Percentiles rank a stretch among this genome's conserved stretches.
These are phyloP conservation scores for Colletotrichum magnum DNA, from an alignment of 2,329 filamentous ascomycete species.

Conservation along the genomic window DNA sequence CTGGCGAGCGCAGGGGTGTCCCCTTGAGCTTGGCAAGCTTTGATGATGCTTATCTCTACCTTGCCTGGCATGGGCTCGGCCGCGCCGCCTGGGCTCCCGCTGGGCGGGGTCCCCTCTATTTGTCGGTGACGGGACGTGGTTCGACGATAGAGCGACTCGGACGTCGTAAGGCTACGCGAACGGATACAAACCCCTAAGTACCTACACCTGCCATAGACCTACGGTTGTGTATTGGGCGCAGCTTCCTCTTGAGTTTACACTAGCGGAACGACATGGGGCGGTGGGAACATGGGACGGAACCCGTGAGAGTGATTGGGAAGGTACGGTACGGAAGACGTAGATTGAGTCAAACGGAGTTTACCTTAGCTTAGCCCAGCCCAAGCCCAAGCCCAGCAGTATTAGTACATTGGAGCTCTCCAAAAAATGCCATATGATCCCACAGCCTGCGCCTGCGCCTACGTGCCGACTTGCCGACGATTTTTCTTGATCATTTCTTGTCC, in stretches of 20 bases:
- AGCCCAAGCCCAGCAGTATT: slow-evolving; percentile 16
- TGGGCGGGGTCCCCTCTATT: slow-evolving; percentile 12
- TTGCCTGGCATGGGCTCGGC: slow-evolving; percentile 27
- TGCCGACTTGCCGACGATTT: slow-evolving; percentile 29
- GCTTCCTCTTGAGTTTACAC: slow-evolving; percentile 6
- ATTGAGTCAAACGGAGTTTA: slow-evolving; percentile 35
- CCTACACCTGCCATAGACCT: too few species aligned
- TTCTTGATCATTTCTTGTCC: slow-evolving; percentile 27
- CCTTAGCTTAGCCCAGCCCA: slow-evolving; percentile 24
- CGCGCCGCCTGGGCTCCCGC: slow-evolving; percentile 24
- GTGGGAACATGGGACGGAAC: slow-evolving; percentile 7
- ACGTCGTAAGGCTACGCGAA: slow-evolving; percentile 39
- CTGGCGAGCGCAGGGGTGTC: slow-evolving; percentile 13
- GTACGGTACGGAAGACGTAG: slow-evolving; percentile 1
- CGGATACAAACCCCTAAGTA: neutral
- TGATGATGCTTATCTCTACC: slow-evolving; percentile 38
- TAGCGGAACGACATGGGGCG: slow-evolving; percentile 9
- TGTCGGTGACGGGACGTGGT: slow-evolving; percentile 28
- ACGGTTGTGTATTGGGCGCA: neutral
- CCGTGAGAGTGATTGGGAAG: neutral
- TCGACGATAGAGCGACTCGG: slow-evolving; percentile 11
- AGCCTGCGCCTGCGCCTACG: neutral
- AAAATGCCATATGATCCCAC: slow-evolving; percentile 35
- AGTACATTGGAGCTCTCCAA: neutral
- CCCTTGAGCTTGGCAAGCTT: slow-evolving; percentile 18